These are phyloP conservation scores for Aureobasidium sp. DNA, from an alignment of 2,329 filamentous ascomycete genomes.

Conservation along the genomic window DNA sequence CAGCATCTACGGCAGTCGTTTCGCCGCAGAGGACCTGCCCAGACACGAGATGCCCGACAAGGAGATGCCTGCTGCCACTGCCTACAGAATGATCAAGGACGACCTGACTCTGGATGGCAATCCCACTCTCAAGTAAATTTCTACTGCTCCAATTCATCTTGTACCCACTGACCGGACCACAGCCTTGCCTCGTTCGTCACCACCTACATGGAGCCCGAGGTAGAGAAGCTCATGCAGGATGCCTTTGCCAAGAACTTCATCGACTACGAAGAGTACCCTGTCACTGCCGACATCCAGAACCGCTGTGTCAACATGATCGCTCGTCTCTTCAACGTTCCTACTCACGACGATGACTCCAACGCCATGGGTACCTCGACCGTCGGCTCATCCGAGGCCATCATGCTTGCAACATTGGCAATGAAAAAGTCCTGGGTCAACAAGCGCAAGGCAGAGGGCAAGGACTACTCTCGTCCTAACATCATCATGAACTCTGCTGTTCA, in stretches of 20 bases:
- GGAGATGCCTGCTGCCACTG: conserved; percentile 86
- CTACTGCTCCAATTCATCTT: background rate
- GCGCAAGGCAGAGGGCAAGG: conserved; percentile 74
- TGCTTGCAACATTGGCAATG: conserved; percentile 80
- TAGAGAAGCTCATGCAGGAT: conserved; percentile 90
- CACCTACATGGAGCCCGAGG: conserved; percentile 97
- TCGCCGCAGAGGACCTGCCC: conserved; percentile 73
- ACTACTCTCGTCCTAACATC: conserved; percentile 75
- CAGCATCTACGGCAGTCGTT: conserved; percentile 82
- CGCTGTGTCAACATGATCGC: conserved; percentile 73
- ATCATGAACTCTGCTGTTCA: conserved; percentile 95
- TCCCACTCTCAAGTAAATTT: conserved; percentile 68
- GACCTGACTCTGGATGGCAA: conserved; percentile 87
- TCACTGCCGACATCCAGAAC: conserved; percentile 60
- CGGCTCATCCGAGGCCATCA: conserved; percentile 83
- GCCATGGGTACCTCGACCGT: conserved; percentile 83
- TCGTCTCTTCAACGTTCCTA: conserved; percentile 75
- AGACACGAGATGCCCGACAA: conserved; percentile 77
- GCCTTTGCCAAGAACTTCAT: conserved; percentile 88
- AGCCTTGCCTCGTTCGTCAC: conserved; percentile 90
- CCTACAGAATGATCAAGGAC: conserved; percentile 97
- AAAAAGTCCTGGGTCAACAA: conserved; percentile 91
- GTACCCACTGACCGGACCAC: conserved; percentile 11
- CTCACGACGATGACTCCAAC: conserved; percentile 47
- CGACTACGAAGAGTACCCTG: conserved; percentile 38